These are phyloP conservation scores for Lachnellula hyalina DNA, from an alignment of 2,329 filamentous ascomycete genomes.

Conservation along the genomic window DNA sequence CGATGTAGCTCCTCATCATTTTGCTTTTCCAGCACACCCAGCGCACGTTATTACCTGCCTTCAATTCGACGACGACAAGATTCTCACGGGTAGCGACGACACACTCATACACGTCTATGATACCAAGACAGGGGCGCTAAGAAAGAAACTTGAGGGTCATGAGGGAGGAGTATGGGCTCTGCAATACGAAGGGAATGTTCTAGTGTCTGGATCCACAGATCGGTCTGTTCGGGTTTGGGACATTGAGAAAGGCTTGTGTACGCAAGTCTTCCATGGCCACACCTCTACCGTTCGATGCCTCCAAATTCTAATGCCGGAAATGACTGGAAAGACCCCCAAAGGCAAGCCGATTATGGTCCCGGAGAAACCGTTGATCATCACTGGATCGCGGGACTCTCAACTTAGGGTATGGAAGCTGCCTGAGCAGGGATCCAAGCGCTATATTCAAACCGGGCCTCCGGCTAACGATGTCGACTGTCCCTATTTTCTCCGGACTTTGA, in stretches of 20 bases:
- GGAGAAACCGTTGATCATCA: conserved; percentile 92
- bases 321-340: conserved; percentile 65
- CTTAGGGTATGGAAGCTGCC: conserved; percentile 92
- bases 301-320: conserved; percentile 84
- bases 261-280: conserved; percentile 94
- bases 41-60: conserved; percentile 96
- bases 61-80: conserved; percentile 97
- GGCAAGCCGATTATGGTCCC: conserved; percentile 83
- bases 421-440: conserved; percentile 67
- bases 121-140: conserved; percentile 84
- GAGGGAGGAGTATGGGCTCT: conserved; percentile 97
- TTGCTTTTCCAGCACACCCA: conserved; percentile 94
- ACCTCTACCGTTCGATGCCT: conserved; percentile 95
- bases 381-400: conserved; percentile 90
- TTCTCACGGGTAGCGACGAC: conserved; percentile 94
- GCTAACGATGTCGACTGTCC: conserved; percentile 77
- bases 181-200: conserved; percentile 89
- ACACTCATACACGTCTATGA: conserved; percentile 98
- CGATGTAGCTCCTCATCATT: conserved; percentile 77
- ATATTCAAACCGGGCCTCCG: conserved; percentile 74
- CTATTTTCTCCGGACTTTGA: conserved; percentile 84
- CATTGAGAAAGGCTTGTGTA: conserved; percentile 86
- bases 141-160: conserved; percentile 81
- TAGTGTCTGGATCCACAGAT: conserved; percentile 95
- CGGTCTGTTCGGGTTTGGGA: conserved; percentile 99